Evolutionary conservation across 306 rosid genomes (phyloP).

Genomic region (Quercus dentata): DNA sequence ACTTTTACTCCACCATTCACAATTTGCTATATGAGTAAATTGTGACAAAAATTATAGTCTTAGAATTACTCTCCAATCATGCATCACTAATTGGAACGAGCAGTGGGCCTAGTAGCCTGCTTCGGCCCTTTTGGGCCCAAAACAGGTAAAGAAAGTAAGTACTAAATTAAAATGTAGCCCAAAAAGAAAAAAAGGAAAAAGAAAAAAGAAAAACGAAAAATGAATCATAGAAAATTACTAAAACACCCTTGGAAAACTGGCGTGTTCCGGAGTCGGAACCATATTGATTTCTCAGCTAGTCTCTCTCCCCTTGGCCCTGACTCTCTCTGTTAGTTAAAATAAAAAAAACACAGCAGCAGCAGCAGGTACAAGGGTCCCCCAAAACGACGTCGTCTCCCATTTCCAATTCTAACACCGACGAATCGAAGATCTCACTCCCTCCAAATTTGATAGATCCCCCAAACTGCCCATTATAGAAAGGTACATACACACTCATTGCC

Average conservation of each 20-base stretch:
- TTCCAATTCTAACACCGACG: conserved; percentile 29
- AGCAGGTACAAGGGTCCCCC: background rate
- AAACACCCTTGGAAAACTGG: conserved; percentile 7
- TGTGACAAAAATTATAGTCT: no score
- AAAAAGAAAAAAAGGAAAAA: rapidly evolving
- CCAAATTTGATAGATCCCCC: conserved; percentile 11
- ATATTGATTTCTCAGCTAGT: background rate
- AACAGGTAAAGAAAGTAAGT: no score
- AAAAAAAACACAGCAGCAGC: background rate
- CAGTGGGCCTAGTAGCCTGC: background rate
- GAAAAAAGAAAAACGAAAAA: background rate
- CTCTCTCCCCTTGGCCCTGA: no score
- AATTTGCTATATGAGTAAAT: rapidly evolving
- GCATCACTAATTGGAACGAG: background rate
- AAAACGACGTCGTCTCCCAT: conserved; percentile 38
- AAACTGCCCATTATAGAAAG: conserved; percentile 12
- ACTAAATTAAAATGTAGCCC: background rate
- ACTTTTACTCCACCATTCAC: no score
- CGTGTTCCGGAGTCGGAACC: conserved; percentile 16
- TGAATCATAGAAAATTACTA: background rate
- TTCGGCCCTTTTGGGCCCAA: background rate
- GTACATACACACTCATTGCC: background rate
- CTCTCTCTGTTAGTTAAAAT: background rate
- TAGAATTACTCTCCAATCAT: no score
- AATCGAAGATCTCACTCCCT: conserved; percentile 45